Conservation (phyloP, 129 eudicot genomes). For the Ambrosia artemisiifolia region DNA sequence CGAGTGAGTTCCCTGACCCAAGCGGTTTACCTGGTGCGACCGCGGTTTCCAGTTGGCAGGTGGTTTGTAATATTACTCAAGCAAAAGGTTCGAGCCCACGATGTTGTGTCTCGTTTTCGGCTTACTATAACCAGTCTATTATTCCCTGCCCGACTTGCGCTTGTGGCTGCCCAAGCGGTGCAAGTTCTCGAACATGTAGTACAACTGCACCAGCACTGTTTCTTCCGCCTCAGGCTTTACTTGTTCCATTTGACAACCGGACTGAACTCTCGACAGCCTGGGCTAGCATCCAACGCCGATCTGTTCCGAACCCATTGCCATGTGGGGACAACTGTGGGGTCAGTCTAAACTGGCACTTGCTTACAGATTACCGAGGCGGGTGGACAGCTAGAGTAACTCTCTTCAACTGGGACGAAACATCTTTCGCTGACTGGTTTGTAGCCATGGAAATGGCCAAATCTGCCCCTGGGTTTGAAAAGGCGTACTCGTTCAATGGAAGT, state of each 20-base stretch:
- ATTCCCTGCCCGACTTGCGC: conserved; percentile 95
- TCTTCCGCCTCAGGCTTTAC: conserved; percentile 79
- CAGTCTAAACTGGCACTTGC: conserved; percentile 87
- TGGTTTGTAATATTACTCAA: conserved; percentile 85
- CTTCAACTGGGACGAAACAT: conserved; percentile 77
- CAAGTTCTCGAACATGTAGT: conserved; percentile 53
- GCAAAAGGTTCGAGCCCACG: conserved; percentile 59
- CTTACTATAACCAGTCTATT: conserved; percentile 78
- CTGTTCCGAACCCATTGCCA: conserved; percentile 65
- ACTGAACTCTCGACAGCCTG: conserved; percentile 57
- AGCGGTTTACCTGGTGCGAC: conserved; percentile 45
- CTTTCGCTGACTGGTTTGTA: conserved; percentile 83
- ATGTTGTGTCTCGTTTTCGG: conserved; percentile 93
- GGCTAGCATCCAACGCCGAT: conserved; percentile 61
- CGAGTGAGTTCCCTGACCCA: conserved; percentile 58
- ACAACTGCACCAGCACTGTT: conserved; percentile 61
- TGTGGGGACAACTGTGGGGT: conserved; percentile 94
- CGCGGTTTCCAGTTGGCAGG: conserved; percentile 92
- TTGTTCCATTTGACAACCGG: conserved; percentile 84
- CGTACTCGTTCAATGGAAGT: conserved; percentile 75
- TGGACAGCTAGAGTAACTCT: conserved; percentile 92
- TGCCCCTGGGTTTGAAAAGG: conserved; percentile 65
- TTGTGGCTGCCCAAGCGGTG: conserved; percentile 69
- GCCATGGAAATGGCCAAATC: conserved; percentile 69
- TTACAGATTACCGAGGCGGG: conserved; percentile 73